These are phyloP conservation scores for Peronospora farinosa DNA, from an alignment of 352 stramenopile genomes.

Conservation along the genomic window DNA sequence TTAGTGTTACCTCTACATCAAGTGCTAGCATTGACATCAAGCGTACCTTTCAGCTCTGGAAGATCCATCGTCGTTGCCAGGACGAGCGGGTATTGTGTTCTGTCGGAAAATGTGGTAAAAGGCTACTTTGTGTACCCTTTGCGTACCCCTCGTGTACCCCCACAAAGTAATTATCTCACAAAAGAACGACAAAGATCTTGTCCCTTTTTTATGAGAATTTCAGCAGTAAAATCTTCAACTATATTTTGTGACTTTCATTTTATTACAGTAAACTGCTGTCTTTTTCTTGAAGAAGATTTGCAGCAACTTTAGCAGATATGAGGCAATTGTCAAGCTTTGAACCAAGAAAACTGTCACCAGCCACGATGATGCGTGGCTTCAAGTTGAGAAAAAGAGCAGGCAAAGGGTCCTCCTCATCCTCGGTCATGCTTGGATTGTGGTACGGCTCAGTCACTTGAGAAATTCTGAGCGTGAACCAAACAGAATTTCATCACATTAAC, in stretches of 20 bases:
- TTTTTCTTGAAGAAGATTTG: conserved; percentile 21
- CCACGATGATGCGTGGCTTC: conserved; percentile 53
- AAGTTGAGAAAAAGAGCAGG: conserved; percentile 37
- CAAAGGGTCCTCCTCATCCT: conserved; percentile 8
- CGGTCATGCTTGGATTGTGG: conserved; percentile 17
- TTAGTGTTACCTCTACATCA: conserved; percentile 1
- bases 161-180: too few species aligned
- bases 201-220: background rate
- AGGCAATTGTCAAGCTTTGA: conserved; percentile 70
- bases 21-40: background rate
- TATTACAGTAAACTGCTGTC: conserved; percentile 30
- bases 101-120: conserved; percentile 16
- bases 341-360: conserved; percentile 61
- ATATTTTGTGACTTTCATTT: too few species aligned
- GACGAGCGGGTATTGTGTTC: conserved; percentile 1
- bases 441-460: conserved; percentile 58
- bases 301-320: conserved; percentile 47
- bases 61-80: conserved; percentile 47
- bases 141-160: conserved; percentile 3
- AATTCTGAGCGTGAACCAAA: conserved; percentile 30
- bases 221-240: too few species aligned
- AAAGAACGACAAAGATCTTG: background rate
- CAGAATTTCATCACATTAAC: conserved; percentile 3
- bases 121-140: conserved; percentile 10
- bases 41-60: conserved; percentile 74